Percentiles rank a stretch among this genome's conserved stretches.
phyloP scores from a whole-genome alignment of 2,329 filamentous ascomycete genomes.

The Huntiella omanensis region DNA sequence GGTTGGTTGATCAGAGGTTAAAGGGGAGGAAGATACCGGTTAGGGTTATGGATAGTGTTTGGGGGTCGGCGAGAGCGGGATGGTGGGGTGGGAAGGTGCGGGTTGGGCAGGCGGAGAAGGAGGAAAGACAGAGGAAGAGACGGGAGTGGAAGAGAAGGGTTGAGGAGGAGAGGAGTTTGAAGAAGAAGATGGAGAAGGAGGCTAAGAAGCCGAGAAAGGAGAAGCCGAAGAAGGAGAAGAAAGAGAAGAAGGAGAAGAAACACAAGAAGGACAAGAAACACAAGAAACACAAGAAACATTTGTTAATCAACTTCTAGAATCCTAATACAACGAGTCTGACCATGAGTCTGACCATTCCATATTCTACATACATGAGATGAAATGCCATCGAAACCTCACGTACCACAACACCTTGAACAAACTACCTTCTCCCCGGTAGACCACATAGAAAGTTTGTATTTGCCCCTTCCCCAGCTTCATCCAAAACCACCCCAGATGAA shows the following conservation, averaged over 20 bases:
- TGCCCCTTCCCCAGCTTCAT: no score
- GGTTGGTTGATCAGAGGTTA: slow-evolving; percentile 66
- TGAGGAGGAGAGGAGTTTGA: not conserved
- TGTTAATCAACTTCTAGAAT: no score
- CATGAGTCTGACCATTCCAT: no score
- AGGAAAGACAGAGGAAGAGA: not conserved
- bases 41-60: slow-evolving; percentile 54
- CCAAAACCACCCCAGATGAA: no score
- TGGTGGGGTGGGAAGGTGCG: slow-evolving; percentile 12
- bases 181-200: not conserved
- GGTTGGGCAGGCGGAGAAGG: not conserved
- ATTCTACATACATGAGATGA: no score
- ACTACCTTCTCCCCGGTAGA: no score
- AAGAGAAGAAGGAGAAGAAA: not conserved
- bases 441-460: no score
- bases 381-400: no score
- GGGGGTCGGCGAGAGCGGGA: slow-evolving; percentile 44
- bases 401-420: no score
- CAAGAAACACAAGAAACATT: not conserved
- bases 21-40: slow-evolving; percentile 59
- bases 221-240: not conserved
- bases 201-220: not conserved
- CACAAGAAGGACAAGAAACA: not conserved
- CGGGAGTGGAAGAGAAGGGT: not conserved
- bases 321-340: no score